Percentiles rank a stretch among this genome's conserved stretches.
Evolutionary conservation across 2,329 filamentous ascomycete species (phyloP).

Genomic region (Xylaria sp.): DNA sequence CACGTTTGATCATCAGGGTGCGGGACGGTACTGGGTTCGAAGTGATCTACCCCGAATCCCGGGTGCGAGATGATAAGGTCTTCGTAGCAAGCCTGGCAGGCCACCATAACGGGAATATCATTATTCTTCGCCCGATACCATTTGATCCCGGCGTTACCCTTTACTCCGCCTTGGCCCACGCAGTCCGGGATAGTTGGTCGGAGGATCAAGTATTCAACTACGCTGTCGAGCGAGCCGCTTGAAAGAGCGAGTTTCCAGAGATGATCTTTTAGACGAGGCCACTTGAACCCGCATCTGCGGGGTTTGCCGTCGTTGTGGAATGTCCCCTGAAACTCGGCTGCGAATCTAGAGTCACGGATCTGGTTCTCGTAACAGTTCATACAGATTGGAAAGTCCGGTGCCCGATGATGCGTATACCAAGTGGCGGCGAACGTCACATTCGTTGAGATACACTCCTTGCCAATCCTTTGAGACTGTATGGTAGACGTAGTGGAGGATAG

Average conservation of each 20-base stretch:
- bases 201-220: constrained; percentile 24
- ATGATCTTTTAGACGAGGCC: constrained; percentile 20
- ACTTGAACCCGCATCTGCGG: constrained; percentile 19
- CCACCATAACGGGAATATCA: constrained; percentile 27
- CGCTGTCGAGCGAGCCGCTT: constrained; percentile 22
- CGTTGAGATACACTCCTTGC: constrained; percentile 25
- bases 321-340: constrained; percentile 14
- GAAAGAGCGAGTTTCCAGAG: constrained; percentile 23
- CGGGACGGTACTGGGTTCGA: constrained; percentile 15
- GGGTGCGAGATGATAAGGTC: constrained; percentile 26
- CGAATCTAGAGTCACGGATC: constrained; percentile 23
- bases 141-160: constrained; percentile 18
- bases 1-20: constrained; percentile 22
- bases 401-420: constrained; percentile 27
- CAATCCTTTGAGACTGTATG: constrained; percentile 2
- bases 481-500: not conserved
- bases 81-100: constrained; percentile 33
- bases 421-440: constrained; percentile 20
- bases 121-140: constrained; percentile 32
- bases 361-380: constrained; percentile 25
- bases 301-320: constrained; percentile 18
- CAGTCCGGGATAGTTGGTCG: constrained; percentile 27
- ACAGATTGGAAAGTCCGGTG: constrained; percentile 29
- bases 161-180: constrained; percentile 12
- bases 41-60: constrained; percentile 24